A percentile compares a stretch with the other conserved stretches of the same genome.
phyloP scores from a whole-genome alignment of 2,329 filamentous ascomycete species.

The Monilinia vaccinii-corymbosi region DNA sequence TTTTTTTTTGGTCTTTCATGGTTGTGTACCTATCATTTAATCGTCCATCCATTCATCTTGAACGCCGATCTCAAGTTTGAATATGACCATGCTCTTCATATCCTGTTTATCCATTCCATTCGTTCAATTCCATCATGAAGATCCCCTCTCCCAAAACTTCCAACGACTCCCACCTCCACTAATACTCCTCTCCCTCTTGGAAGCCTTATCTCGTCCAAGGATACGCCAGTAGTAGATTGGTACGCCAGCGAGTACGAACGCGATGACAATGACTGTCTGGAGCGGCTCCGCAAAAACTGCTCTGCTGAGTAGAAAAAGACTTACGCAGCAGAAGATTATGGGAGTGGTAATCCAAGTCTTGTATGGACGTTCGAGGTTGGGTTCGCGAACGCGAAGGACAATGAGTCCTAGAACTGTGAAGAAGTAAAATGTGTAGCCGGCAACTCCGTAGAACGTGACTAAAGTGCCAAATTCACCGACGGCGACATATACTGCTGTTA shows the following conservation, averaged over 20 bases:
- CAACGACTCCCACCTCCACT: conserved; percentile 40
- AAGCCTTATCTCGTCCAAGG: conserved; percentile 48
- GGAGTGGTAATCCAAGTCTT: conserved; percentile 95
- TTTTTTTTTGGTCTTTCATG: neutral
- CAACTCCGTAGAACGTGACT: conserved; percentile 94
- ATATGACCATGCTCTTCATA: neutral
- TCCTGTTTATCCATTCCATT: neutral
- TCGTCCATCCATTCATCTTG: neutral
- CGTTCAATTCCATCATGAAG: neutral
- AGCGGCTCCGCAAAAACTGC: conserved; percentile 85
- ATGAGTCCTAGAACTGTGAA: conserved; percentile 89
- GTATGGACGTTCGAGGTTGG: conserved; percentile 81
- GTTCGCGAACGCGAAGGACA: conserved; percentile 78
- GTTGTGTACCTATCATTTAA: neutral
- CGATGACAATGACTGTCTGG: conserved; percentile 80
- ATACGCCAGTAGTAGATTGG: conserved; percentile 87
- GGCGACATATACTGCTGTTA: conserved; percentile 70
- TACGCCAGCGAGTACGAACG: conserved; percentile 74
- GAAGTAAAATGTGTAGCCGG: conserved; percentile 96
- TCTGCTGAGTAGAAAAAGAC: conserved; percentile 78
- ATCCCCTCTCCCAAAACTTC: conserved; percentile 46
- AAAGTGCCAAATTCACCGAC: conserved; percentile 88
- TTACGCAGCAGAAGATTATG: conserved; percentile 97
- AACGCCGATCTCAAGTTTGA: neutral
- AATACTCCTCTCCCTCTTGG: conserved; percentile 37